phyloP scores from a whole-genome alignment of 352 stramenopile species.

The Phytophthora quininea region DNA sequence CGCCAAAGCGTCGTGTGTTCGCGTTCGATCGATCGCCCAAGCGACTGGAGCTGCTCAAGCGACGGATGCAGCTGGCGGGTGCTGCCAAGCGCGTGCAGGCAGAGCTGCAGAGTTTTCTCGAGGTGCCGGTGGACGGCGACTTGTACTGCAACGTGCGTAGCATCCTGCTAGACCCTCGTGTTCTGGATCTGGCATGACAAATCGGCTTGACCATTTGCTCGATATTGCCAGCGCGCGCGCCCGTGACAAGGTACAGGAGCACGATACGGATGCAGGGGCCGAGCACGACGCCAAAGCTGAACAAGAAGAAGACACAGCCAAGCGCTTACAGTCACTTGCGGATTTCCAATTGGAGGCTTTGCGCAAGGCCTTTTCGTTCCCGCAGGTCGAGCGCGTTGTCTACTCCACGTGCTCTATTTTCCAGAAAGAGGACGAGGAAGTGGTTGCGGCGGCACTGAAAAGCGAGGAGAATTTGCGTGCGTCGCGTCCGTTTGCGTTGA shows the following conservation, averaged over 20 bases:
- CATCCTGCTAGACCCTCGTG: constrained; percentile 97
- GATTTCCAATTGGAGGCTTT: constrained; percentile 96
- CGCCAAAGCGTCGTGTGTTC: constrained; percentile 85
- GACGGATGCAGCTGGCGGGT: constrained; percentile 85
- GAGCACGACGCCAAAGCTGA: constrained; percentile 42
- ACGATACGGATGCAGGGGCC: constrained; percentile 6
- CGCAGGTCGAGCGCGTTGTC: constrained; percentile 91
- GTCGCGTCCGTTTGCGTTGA: constrained; percentile 67
- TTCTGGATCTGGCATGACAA: constrained; percentile 96
- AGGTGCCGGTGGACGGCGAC: constrained; percentile 73
- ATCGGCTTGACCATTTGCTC: constrained; percentile 92
- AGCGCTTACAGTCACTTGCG: constrained; percentile 90
- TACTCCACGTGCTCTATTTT: constrained; percentile 98
- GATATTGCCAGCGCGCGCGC: constrained; percentile 75
- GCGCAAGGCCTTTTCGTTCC: constrained; percentile 95
- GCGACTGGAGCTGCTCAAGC: constrained; percentile 88
- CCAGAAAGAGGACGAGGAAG: constrained; percentile 95
- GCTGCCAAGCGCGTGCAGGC: constrained; percentile 81
- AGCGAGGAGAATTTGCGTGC: constrained; percentile 55
- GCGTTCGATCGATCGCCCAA: constrained; percentile 93
- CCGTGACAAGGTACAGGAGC: constrained; percentile 50
- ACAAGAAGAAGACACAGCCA: constrained; percentile 59
- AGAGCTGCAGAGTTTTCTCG: constrained; percentile 93
- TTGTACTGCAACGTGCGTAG: constrained; percentile 89
- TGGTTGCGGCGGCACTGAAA: constrained; percentile 89